These are phyloP conservation scores for Pelargonium exstipulatum DNA, from an alignment of 441 rosid species.

Conservation along the genomic window DNA sequence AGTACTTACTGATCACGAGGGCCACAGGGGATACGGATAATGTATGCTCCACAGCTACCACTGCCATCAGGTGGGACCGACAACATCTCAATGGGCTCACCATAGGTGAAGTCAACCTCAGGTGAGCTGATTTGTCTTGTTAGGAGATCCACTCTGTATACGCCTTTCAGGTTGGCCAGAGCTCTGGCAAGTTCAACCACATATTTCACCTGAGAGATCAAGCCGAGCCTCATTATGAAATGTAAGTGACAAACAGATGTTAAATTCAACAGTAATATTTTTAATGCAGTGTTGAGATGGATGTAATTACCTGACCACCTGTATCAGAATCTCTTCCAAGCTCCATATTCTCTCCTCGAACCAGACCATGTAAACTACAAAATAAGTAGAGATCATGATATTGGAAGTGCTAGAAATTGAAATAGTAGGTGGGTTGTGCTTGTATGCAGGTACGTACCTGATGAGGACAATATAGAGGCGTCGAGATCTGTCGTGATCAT, in stretches of 20 bases:
- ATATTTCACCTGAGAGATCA: slow-evolving; percentile 49
- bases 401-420: not conserved
- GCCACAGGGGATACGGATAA: slow-evolving; percentile 62
- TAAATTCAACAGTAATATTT: no score
- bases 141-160: slow-evolving; percentile 57
- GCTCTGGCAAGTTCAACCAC: slow-evolving; percentile 71
- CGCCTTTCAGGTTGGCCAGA: slow-evolving; percentile 50
- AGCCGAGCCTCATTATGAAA: no score
- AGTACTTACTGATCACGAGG: slow-evolving; percentile 43
- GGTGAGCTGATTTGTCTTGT: slow-evolving; percentile 63
- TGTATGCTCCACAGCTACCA: slow-evolving; percentile 60
- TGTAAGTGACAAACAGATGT: no score
- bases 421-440: not conserved
- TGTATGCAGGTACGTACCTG: slow-evolving; percentile 32
- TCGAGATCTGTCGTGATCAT: slow-evolving; percentile 38
- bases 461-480: slow-evolving; percentile 57
- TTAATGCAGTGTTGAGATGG: not conserved
- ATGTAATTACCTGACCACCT: slow-evolving; percentile 54
- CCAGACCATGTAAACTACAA: slow-evolving; percentile 55
- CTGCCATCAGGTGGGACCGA: slow-evolving; percentile 58
- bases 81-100: slow-evolving; percentile 82
- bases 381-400: not conserved
- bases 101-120: slow-evolving; percentile 62
- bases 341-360: slow-evolving; percentile 80
- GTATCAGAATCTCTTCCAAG: slow-evolving; percentile 80